These are phyloP conservation scores for Rutidosis leptorrhynchoides DNA, from an alignment of 129 eudicot species.

Conservation along the genomic window DNA sequence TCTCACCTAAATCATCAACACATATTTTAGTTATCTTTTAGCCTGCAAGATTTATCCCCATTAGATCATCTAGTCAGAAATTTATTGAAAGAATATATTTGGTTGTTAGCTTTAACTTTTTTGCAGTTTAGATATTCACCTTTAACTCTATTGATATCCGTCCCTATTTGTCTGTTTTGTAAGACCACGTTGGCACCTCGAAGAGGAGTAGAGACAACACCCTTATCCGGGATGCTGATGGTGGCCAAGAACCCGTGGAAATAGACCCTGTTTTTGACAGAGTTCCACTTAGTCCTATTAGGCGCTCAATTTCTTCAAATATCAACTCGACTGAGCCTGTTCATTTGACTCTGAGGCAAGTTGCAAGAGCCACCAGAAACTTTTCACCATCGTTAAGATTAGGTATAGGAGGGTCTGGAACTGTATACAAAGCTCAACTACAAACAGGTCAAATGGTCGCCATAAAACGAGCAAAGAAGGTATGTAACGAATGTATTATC, in stretches of 20 bases:
- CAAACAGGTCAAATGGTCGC: background rate
- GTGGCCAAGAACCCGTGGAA: background rate
- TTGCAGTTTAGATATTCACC: background rate
- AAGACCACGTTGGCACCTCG: background rate
- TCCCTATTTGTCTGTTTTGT: background rate
- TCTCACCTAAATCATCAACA: too few relatives aligned
- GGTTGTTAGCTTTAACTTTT: background rate
- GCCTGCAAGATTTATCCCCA: too few relatives aligned
- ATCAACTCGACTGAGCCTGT: background rate
- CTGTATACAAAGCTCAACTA: slow-evolving; percentile 7
- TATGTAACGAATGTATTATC: background rate
- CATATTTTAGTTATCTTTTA: too few relatives aligned
- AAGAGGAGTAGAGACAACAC: background rate
- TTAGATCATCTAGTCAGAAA: background rate
- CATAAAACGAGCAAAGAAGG: slow-evolving; percentile 3
- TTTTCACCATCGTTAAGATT: slow-evolving; percentile 4
- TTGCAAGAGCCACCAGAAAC: background rate
- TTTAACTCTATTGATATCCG: background rate
- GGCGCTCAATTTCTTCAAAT: background rate
- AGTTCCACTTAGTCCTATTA: background rate
- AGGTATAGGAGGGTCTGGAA: background rate
- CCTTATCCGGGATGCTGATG: background rate
- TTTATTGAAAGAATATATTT: background rate
- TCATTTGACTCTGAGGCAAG: slow-evolving; percentile 2
- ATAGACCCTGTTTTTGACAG: background rate